phyloP scores from a whole-genome alignment of 176 grass and related monocot genomes.

The Eleusine indica region DNA sequence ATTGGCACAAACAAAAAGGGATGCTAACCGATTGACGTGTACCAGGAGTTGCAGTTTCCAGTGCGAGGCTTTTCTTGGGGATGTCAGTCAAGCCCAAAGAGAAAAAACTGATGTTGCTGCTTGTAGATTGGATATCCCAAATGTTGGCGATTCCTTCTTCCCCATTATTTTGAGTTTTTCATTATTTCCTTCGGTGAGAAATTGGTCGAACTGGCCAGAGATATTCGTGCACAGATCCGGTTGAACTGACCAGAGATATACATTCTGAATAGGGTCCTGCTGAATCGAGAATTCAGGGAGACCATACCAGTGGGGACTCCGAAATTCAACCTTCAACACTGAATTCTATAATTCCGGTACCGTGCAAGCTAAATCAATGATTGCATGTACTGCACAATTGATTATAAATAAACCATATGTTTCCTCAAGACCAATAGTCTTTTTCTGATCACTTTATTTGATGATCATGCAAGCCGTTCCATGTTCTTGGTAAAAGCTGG shows the following conservation, averaged over 20 bases:
- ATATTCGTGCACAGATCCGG: constrained; percentile 93
- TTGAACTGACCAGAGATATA: constrained; percentile 55
- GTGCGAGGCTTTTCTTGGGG: constrained; percentile 86
- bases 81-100: constrained; percentile 78
- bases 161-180: constrained; percentile 12
- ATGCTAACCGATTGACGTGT: constrained; percentile 67
- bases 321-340: no score
- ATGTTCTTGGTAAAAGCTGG: no score
- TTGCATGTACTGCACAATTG: no score
- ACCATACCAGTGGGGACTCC: no score
- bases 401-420: no score
- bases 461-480: no score
- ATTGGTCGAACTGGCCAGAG: constrained; percentile 87
- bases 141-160: constrained; percentile 55
- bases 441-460: no score
- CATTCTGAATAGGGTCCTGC: no score
- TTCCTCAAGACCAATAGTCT: no score
- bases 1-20: constrained; percentile 93
- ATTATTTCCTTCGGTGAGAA: constrained; percentile 56
- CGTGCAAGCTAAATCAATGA: no score
- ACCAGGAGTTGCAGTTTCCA: constrained; percentile 63
- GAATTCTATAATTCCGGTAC: no score
- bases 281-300: no score
- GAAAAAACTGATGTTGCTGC: constrained; percentile 95
- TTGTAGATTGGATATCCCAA: constrained; percentile 96